phyloP scores from a whole-genome alignment of 2,329 filamentous ascomycete genomes.

The Ustilaginoidea virens region DNA sequence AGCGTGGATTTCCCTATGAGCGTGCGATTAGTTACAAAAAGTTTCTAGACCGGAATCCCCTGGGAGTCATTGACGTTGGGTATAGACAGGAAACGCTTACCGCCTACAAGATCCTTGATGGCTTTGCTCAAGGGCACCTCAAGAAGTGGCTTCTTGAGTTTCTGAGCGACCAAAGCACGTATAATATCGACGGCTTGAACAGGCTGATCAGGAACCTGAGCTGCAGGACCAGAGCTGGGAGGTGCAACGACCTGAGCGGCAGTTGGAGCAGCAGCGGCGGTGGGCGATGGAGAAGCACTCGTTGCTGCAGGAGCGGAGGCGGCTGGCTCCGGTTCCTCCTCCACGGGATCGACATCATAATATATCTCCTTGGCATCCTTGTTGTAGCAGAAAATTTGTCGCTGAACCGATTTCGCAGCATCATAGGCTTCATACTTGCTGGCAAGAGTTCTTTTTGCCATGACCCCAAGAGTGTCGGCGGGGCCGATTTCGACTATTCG shows the following conservation, averaged over 20 bases:
- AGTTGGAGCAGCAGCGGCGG: slow-evolving; percentile 34
- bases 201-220: slow-evolving; percentile 70
- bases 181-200: slow-evolving; percentile 84
- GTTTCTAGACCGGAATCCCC: no score
- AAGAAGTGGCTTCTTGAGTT: slow-evolving; percentile 83
- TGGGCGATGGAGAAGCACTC: slow-evolving; percentile 29
- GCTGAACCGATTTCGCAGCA: slow-evolving; percentile 86
- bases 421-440: slow-evolving; percentile 99
- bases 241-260: slow-evolving; percentile 41
- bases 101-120: slow-evolving; percentile 96
- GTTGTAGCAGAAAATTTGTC: slow-evolving; percentile 98
- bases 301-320: slow-evolving; percentile 34
- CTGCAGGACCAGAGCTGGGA: slow-evolving; percentile 70
- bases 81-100: no score
- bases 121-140: slow-evolving; percentile 91
- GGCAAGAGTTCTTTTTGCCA: slow-evolving; percentile 90
- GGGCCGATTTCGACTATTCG: slow-evolving; percentile 96
- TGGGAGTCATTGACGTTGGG: no score
- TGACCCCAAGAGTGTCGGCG: slow-evolving; percentile 89
- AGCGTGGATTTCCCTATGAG: slow-evolving; percentile 82
- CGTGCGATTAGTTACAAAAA: slow-evolving; percentile 4
- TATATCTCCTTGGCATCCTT: slow-evolving; percentile 99
- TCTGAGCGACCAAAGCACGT: slow-evolving; percentile 80
- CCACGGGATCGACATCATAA: slow-evolving; percentile 91
- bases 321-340: slow-evolving; percentile 76